Conservation (phyloP, 768 basidiomycete genomes). For the Fomitopsis pulvina region DNA sequence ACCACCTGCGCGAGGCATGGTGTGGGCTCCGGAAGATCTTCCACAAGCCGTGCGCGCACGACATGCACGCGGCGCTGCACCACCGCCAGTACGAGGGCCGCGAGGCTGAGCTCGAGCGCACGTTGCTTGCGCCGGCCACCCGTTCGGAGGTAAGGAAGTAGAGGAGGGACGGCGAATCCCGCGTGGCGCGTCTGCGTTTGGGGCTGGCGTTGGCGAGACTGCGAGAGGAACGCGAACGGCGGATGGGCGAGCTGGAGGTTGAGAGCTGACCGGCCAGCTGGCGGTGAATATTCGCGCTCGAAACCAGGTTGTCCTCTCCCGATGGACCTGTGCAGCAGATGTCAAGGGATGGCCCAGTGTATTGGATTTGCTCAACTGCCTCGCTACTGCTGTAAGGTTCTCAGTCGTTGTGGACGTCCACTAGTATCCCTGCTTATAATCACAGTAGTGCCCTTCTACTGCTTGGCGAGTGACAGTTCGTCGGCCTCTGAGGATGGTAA, state of each 20-base stretch:
- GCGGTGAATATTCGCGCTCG: too few relatives aligned
- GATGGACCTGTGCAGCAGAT: too few relatives aligned
- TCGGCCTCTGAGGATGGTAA: too few relatives aligned
- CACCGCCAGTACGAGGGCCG: slow-evolving; percentile 11
- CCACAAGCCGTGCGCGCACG: slow-evolving; percentile 28
- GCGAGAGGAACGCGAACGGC: slow-evolving; percentile 17
- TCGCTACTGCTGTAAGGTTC: too few relatives aligned
- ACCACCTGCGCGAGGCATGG: slow-evolving; percentile 13
- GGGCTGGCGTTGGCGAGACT: slow-evolving; percentile 22
- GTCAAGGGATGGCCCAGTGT: too few relatives aligned
- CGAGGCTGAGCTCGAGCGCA: too few relatives aligned
- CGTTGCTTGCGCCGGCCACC: slow-evolving; percentile 1
- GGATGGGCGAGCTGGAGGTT: slow-evolving; percentile 5
- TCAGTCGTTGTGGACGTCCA: too few relatives aligned
- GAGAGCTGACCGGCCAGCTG: background rate
- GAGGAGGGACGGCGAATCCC: background rate
- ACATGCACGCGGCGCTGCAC: slow-evolving; percentile 16
- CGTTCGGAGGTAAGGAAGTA: background rate
- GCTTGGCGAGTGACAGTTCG: too few relatives aligned
- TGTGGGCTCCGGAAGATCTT: slow-evolving; percentile 36
- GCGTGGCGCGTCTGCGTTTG: slow-evolving; percentile 15
- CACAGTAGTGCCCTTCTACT: too few relatives aligned
- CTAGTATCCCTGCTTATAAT: too few relatives aligned
- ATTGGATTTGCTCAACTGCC: too few relatives aligned
- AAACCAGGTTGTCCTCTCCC: too few relatives aligned